A percentile compares a stretch with the other conserved stretches of the same genome.
phyloP scores from a whole-genome alignment of 306 rosid genomes.

The Cyamopsis tetragonoloba region DNA sequence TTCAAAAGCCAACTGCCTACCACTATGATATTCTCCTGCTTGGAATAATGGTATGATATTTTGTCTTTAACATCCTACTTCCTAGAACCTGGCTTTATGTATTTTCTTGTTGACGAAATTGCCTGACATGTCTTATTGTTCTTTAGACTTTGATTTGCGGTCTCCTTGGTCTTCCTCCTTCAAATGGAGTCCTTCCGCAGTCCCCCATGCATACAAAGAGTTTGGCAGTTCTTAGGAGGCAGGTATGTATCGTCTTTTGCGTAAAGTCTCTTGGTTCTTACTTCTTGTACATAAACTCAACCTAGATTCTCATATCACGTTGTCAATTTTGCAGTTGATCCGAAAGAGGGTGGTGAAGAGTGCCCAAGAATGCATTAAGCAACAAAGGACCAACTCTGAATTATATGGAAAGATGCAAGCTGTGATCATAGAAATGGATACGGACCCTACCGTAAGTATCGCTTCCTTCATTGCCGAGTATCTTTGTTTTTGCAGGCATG shows the following conservation, averaged over 20 bases:
- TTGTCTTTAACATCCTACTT: constrained; percentile 11
- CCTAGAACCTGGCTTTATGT: constrained; percentile 1
- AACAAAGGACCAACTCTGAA: constrained; percentile 52
- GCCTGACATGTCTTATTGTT: constrained; percentile 13
- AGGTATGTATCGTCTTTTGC: constrained; percentile 37
- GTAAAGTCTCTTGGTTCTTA: background rate
- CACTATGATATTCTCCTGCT: constrained; percentile 76
- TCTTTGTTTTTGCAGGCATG: background rate
- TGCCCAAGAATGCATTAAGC: constrained; percentile 71
- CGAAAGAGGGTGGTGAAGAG: constrained; percentile 73
- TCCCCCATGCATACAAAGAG: constrained; percentile 98
- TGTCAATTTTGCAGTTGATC: constrained; percentile 50
- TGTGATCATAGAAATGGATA: constrained; percentile 64
- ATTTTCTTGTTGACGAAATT: background rate
- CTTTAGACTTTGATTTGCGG: constrained; percentile 73
- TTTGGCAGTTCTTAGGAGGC: constrained; percentile 68
- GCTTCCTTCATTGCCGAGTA: background rate
- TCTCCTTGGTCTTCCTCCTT: constrained; percentile 85
- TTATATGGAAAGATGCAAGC: constrained; percentile 69
- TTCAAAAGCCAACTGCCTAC: constrained; percentile 86
- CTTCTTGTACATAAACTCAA: background rate
- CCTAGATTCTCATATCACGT: constrained; percentile 15
- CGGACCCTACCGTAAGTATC: constrained; percentile 61
- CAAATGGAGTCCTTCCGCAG: constrained; percentile 95
- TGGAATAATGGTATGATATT: constrained; percentile 58